Conservation (phyloP, 1,284 basidiomycete genomes). For the Ceratobasidium sp. region DNA sequence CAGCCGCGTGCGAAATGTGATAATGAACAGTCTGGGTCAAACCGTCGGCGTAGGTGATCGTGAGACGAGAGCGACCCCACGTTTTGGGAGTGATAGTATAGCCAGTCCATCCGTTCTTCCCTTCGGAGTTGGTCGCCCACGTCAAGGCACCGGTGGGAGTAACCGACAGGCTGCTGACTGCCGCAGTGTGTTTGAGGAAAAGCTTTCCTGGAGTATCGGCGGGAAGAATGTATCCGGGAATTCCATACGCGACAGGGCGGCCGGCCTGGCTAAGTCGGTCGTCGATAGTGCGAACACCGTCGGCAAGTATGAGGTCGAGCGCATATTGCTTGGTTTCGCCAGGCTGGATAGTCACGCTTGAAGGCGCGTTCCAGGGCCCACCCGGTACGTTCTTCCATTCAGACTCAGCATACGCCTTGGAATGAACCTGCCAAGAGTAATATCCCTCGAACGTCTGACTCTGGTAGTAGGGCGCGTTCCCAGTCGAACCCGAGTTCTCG, state of each 20-base stretch:
- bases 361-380: constrained; percentile 65
- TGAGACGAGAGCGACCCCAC: constrained; percentile 64
- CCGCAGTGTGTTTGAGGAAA: constrained; percentile 61
- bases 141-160: constrained; percentile 62
- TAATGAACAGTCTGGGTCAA: constrained; percentile 66
- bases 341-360: constrained; percentile 62
- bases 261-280: constrained; percentile 57
- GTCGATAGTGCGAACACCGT: constrained; percentile 65
- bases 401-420: constrained; percentile 66
- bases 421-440: constrained; percentile 71
- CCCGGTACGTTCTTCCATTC: constrained; percentile 62
- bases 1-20: constrained; percentile 62
- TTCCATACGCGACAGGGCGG: constrained; percentile 64
- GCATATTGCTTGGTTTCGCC: constrained; percentile 65
- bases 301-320: constrained; percentile 62
- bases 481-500: constrained; percentile 56
- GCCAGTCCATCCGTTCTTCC: constrained; percentile 61
- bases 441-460: constrained; percentile 70
- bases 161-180: constrained; percentile 59
- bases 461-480: constrained; percentile 62
- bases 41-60: constrained; percentile 63
- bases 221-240: constrained; percentile 66
- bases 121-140: constrained; percentile 60
- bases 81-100: constrained; percentile 61
- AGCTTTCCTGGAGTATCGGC: constrained; percentile 63